Evolutionary conservation across 2,329 filamentous ascomycete species (phyloP).

Genomic region (Aspergillus tamarii): DNA sequence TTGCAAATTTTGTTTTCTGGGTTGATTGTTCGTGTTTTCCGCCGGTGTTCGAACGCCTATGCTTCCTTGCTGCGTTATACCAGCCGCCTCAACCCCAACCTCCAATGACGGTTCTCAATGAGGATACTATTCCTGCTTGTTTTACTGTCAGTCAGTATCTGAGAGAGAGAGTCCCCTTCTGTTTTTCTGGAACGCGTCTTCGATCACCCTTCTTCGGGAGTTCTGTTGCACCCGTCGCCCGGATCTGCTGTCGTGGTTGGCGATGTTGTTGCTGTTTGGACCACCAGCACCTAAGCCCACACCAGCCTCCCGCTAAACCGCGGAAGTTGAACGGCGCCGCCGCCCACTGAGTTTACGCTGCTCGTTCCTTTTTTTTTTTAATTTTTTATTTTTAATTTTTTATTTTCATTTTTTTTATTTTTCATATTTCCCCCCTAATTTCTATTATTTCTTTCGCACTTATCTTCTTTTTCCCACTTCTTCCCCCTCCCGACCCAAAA

Average conservation of each 20-base stretch:
- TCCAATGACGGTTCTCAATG: conserved; percentile 13
- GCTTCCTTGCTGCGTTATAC: conserved; percentile 15
- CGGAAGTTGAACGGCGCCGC: conserved; percentile 23
- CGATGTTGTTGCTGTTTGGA: conserved; percentile 2
- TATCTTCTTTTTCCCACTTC: not conserved
- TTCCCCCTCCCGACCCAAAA: conserved; percentile 27
- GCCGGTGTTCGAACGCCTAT: not conserved
- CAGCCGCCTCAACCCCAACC: conserved; percentile 15
- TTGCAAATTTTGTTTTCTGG: not conserved
- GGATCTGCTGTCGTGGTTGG: conserved; percentile 9
- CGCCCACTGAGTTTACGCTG: not conserved
- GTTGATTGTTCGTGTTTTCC: not conserved
- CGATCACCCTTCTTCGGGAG: not conserved
- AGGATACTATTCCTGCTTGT: conserved; percentile 10
- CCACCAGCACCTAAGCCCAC: conserved; percentile 14
- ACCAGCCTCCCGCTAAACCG: conserved; percentile 28
- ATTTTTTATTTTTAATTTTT: not conserved
- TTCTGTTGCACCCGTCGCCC: conserved; percentile 15
- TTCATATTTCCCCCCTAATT: not conserved
- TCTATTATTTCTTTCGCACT: not conserved
- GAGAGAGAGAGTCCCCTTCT: conserved; percentile 1
- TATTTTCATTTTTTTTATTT: not conserved
- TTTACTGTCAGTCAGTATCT: conserved; percentile 5
- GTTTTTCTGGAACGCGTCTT: conserved; percentile 10
- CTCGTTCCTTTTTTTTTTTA: not conserved